Base-by-base conservation (phyloP, 352 stramenopile genomes). In the Phytophthora capsici region DNA sequence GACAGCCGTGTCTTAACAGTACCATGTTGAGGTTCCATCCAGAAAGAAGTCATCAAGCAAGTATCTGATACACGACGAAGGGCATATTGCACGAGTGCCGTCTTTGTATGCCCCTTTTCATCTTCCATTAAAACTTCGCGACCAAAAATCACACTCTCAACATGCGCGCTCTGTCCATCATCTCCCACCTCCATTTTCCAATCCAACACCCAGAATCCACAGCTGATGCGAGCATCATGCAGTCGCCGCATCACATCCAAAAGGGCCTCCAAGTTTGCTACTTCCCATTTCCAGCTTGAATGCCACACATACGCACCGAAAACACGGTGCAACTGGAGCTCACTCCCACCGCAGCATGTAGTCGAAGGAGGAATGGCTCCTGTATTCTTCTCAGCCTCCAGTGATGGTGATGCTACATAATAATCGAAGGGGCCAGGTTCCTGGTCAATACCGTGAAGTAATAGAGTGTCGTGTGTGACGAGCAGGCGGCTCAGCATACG, bases 231-330 rank as follows among this genome's bases (percentile, higher is more conserved):
- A 30, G 82, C 72, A 66, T 93, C 73, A 64, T 93, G 86, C 13
- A 95, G 71, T 32, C 82, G 73, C 5, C 75, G 75, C 86, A 95
- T 95, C 12, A 82, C 82, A 30, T 82, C 69, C 22, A 89, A 52
- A 20, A 93, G 49, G 14, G 85, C 71, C 7, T 58, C 51, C 13
- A 80, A 57, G n/a, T 78, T 91, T 9, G 72, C 25, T 30, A 96
- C 71, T 63, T 91, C 73, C 88, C 88, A 96, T 41, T 82, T 81
- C 87, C 86, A 96, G 52, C 82, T 93, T 13, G 84, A 89, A 60
- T 94, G 85, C 88, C 88, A 96, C 69, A 96, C 91, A 45, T 94
- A 95, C 3, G 88, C 79, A 23, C 86, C 85, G 66, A 95, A 96
- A 4, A 95, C 85, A 61, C 78, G 88, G 20, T 79, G 79, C 17